Evolutionary conservation across 352 stramenopile genomes (phyloP).

Genomic region (Phytophthora hybrid): DNA sequence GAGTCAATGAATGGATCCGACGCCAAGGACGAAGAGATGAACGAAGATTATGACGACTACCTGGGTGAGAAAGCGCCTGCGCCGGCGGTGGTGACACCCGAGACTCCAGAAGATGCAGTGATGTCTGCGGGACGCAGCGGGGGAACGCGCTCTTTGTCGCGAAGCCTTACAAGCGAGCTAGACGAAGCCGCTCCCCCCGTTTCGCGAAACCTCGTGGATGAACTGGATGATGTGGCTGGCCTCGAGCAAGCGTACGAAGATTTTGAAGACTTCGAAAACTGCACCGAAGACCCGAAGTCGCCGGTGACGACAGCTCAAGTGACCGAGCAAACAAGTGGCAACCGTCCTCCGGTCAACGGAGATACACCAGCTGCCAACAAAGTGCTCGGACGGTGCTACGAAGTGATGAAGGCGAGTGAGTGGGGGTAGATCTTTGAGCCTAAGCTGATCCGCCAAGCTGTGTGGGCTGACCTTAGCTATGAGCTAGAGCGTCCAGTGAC

Average conservation of each 20-base stretch:
- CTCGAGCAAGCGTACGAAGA: background rate
- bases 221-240: background rate
- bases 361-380: background rate
- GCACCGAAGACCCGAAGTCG: background rate
- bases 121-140: constrained; percentile 2
- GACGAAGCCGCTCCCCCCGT: too few species aligned
- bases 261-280: background rate
- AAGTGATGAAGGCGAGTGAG: background rate
- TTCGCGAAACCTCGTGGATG: background rate
- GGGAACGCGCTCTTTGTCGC: background rate
- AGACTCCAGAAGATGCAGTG: constrained; percentile 3
- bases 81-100: background rate
- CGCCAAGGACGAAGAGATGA: constrained; percentile 7
- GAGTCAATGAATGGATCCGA: background rate
- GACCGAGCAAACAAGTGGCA: background rate
- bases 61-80: constrained; percentile 2
- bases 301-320: background rate
- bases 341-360: background rate
- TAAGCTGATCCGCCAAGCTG: too few species aligned
- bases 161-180: too few species aligned
- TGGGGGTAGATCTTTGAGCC: background rate
- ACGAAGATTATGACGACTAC: background rate
- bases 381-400: background rate
- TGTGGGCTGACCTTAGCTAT: too few species aligned
- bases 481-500: too few species aligned